Evolutionary conservation across 495 filamentous ascomycete species (phyloP), one percentile per base, ranked within the genome.

Genomic region (Penicillium subrubescens): DNA sequence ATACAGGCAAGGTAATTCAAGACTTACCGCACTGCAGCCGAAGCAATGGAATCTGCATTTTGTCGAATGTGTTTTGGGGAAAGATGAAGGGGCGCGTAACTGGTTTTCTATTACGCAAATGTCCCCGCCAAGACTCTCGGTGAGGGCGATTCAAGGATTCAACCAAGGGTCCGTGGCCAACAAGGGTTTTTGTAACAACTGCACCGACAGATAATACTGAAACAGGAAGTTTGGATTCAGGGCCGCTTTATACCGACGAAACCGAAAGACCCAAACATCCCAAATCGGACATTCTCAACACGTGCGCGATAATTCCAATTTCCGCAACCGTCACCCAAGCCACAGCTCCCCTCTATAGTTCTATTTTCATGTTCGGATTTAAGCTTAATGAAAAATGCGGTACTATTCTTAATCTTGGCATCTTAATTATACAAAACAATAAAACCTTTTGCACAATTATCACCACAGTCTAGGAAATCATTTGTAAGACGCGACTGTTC

Each of bases 11-110:
- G 46, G 8, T n/a, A 21, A 70, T 63, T 43, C 23, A 23, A 19
- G 12, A 59, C 82, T 71, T 81, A 92, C 94, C 94, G 81, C 95
- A 97, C 79, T 96, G 92, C 69, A 99, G 87, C 57, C 92, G 88
- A 75, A 97, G 87, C 52, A 99, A 81, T 70, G 95, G 95, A 52
- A 96, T 79, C 79, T 90, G 88, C 85, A 94, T 90, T 63, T 77
- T 88, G 72, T 64, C 70, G 60, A 31, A 46, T 43, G 44, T 31
- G 59, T 64, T 61, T 61, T 52, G 15, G 34, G 48, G 37, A 35
- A 50, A 69, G 53, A 69, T 12, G 19, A 44, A 57, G 62, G 68
- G 64, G 61, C 59, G 59, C 52, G 50, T 54, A 59, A 58, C 59
- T 50, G 39, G 39, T 53, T 63, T 68, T 59, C 35, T 72, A 61